Conservation (phyloP, 2,329 filamentous ascomycete species). For the Botrytis deweyae region DNA sequence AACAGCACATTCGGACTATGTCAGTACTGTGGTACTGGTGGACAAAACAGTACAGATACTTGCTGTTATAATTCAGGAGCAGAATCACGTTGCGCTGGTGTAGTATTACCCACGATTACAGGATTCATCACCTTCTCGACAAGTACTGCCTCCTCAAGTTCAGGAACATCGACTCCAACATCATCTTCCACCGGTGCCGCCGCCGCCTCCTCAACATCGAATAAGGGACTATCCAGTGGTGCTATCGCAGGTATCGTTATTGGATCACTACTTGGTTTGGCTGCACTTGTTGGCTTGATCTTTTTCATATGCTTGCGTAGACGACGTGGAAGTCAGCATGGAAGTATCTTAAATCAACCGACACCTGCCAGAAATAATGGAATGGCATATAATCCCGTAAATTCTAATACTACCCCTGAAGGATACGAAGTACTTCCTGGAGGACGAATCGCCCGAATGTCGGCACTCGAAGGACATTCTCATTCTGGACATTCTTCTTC, state of each 20-base stretch:
- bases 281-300: conserved; percentile 66
- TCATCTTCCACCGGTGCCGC: conserved; percentile 25
- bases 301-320: conserved; percentile 59
- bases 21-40: conserved; percentile 79
- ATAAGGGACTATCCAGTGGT: conserved; percentile 68
- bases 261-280: conserved; percentile 70
- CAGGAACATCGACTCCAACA: conserved; percentile 40
- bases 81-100: conserved; percentile 68
- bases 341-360: conserved; percentile 86
- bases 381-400: conserved; percentile 45
- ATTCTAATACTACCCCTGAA: conserved; percentile 40
- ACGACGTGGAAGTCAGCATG: conserved; percentile 58
- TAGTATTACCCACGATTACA: conserved; percentile 75
- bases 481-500: conserved; percentile 62
- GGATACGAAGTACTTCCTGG: conserved; percentile 78
- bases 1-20: conserved; percentile 74
- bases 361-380: conserved; percentile 60
- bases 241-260: conserved; percentile 89
- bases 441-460: conserved; percentile 92
- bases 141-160: conserved; percentile 49
- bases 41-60: conserved; percentile 88
- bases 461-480: conserved; percentile 77
- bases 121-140: conserved; percentile 64
- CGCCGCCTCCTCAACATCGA: conserved; percentile 17
- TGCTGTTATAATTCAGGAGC: conserved; percentile 85